Evolutionary conservation across 2,329 filamentous ascomycete species (phyloP), one percentile per base, ranked within the genome.

Genomic region (Ceratocystis variospora): DNA sequence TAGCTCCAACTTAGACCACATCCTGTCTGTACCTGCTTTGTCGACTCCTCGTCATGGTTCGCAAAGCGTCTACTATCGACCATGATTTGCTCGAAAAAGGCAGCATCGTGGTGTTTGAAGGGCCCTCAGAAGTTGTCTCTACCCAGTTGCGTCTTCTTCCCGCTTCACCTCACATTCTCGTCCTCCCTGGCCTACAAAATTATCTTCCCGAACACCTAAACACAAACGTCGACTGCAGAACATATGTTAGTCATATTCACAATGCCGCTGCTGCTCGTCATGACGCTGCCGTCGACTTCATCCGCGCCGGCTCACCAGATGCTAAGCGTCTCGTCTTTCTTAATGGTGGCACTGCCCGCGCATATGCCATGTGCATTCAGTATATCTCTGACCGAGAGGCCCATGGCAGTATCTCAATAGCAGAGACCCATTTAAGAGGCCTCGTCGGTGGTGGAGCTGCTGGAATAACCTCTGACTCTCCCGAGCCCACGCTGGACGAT

Each of bases 71-170:
- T 44, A 45, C 63, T 1, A 19, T 41, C 50, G 65, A 66, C 37
- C 25, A 61, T 12, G 63, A 68, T 37, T 61, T 66, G 44, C 66
- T 68, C n/a, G 61, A 50, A 55, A 68, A 76, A 66, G 83, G 83
- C 61, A 81, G 78, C 71, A 73, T 87, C 64, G 77, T 87, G 64
- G 82, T 83, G 68, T 79, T 87, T 66, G 84, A 87, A 71, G 84
- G 84, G 5, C 77, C 81, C 41, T 70, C 74, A 28, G 79, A 84
- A 59, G 75, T 77, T 37, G 77, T 87, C 37, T 79, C 80, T 28
- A 85, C 82, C 2, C 84, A 87, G 70, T 74, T 87, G 48, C 79
- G 79, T 61, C 77, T 87, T 2, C 78, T 87, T 10, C 84, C 84
- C 7, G 78, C 77, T 2, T 86, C 83, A 1, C 74, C 80, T 0